A percentile compares a stretch with the other conserved stretches of the same genome.
phyloP scores from a whole-genome alignment of 176 grass and related monocot genomes.

The Bothriochloa decipiens region DNA sequence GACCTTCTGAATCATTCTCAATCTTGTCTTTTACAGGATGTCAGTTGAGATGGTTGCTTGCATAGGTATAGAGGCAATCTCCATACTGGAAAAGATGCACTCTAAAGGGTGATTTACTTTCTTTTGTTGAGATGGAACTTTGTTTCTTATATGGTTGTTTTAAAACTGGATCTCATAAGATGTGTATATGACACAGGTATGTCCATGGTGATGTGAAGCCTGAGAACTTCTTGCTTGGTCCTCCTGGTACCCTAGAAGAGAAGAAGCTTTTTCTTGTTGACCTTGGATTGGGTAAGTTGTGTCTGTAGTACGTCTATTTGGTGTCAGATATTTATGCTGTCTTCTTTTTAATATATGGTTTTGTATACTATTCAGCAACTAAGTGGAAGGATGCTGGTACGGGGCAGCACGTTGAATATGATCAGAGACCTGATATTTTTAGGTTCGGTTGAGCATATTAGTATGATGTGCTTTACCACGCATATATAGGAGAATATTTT shows the following conservation, averaged over 20 bases:
- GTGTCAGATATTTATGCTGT: slow-evolving; percentile 36
- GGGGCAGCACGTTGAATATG: slow-evolving; percentile 63
- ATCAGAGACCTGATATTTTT: slow-evolving; percentile 75
- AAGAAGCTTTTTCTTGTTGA: slow-evolving; percentile 99
- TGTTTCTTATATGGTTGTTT: slow-evolving; percentile 20
- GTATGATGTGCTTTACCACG: background rate
- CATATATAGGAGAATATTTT: too few relatives aligned
- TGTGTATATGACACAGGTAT: slow-evolving; percentile 72
- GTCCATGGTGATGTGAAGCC: slow-evolving; percentile 97
- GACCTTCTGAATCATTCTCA: slow-evolving; percentile 11
- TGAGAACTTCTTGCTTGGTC: slow-evolving; percentile 96
- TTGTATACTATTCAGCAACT: slow-evolving; percentile 55
- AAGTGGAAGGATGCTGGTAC: slow-evolving; percentile 75
- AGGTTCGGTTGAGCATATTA: slow-evolving; percentile 53
- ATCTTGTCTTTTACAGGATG: slow-evolving; percentile 59
- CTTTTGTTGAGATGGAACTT: slow-evolving; percentile 18
- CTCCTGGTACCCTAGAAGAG: slow-evolving; percentile 77
- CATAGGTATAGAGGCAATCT: slow-evolving; percentile 96
- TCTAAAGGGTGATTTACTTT: slow-evolving; percentile 75
- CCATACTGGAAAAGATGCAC: slow-evolving; percentile 93
- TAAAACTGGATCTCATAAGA: slow-evolving; percentile 38
- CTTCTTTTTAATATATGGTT: slow-evolving; percentile 31
- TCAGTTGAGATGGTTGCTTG: slow-evolving; percentile 98
- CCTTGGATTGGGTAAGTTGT: slow-evolving; percentile 91
- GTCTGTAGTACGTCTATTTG: slow-evolving; percentile 18